These are phyloP conservation scores for Nannochloropsis gaditana DNA, from an alignment of 108 stramenopile genomes.

Conservation along the genomic window DNA sequence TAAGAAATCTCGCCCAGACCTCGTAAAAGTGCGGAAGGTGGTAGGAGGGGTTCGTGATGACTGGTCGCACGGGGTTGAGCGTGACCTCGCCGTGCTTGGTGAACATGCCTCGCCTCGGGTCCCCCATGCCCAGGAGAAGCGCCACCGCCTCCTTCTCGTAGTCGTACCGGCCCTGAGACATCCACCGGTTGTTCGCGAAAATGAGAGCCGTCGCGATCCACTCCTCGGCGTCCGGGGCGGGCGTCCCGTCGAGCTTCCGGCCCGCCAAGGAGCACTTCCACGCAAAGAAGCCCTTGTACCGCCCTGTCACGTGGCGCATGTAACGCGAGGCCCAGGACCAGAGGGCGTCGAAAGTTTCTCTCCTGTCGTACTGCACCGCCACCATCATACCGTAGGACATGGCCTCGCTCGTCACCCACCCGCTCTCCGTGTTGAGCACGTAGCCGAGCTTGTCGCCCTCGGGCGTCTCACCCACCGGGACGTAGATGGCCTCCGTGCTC, in stretches of 20 bases:
- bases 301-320: background rate
- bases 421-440: constrained; percentile 3
- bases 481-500: background rate
- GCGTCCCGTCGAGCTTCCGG: background rate
- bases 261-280: background rate
- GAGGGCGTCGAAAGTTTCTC: background rate
- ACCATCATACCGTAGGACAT: constrained; percentile 12
- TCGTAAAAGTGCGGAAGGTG: constrained; percentile 2
- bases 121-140: background rate
- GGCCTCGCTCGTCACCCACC: constrained; percentile 19
- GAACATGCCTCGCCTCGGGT: background rate
- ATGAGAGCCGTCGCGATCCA: background rate
- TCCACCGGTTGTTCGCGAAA: background rate
- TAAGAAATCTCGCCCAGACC: constrained; percentile 11
- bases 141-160: background rate
- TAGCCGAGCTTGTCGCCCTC: constrained; percentile 1
- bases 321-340: background rate
- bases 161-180: background rate
- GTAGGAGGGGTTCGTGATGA: background rate
- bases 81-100: background rate
- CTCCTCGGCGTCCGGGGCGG: background rate
- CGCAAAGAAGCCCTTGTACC: constrained; percentile 4
- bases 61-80: background rate
- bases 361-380: constrained; percentile 13
- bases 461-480: background rate